Conservation (phyloP, 2,329 filamentous ascomycete species). For the Xylogone sp. region DNA sequence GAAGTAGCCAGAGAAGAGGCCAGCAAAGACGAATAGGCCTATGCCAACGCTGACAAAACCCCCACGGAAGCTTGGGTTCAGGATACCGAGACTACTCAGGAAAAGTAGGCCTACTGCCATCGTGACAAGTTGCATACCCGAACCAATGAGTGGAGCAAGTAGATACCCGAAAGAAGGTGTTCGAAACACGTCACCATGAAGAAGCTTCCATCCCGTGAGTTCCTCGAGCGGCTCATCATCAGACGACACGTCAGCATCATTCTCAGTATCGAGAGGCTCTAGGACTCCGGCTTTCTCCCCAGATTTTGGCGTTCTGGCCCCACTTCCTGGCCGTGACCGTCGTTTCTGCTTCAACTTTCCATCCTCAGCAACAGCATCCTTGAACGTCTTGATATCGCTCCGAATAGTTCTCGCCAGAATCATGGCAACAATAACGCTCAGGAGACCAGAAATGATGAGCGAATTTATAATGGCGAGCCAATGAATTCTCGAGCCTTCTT, state of each 20-base stretch:
- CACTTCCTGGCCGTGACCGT: conserved; percentile 36
- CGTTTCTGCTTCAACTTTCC: conserved; percentile 55
- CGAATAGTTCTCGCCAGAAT: conserved; percentile 76
- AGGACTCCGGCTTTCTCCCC: conserved; percentile 57
- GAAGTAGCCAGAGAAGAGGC: conserved; percentile 83
- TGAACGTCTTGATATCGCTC: conserved; percentile 73
- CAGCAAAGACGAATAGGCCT: conserved; percentile 79
- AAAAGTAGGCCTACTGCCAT: conserved; percentile 71
- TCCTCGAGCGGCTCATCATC: conserved; percentile 76
- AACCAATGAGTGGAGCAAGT: conserved; percentile 77
- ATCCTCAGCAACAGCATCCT: conserved; percentile 62
- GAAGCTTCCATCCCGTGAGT: conserved; percentile 80
- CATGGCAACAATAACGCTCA: conserved; percentile 76
- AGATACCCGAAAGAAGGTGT: conserved; percentile 66
- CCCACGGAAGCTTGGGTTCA: conserved; percentile 87
- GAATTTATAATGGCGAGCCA: conserved; percentile 90
- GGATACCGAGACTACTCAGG: conserved; percentile 69
- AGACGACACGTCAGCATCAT: conserved; percentile 51
- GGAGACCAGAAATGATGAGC: conserved; percentile 73
- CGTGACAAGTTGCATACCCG: conserved; percentile 81
- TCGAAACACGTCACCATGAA: conserved; percentile 86
- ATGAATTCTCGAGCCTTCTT: conserved; percentile 76
- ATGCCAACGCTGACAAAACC: conserved; percentile 83
- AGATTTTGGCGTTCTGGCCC: conserved; percentile 38
- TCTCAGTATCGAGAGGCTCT: conserved; percentile 52